Conservation (phyloP, 2,329 filamentous ascomycete genomes). For the Ophiocordyceps polyrhachis-furcata region DNA sequence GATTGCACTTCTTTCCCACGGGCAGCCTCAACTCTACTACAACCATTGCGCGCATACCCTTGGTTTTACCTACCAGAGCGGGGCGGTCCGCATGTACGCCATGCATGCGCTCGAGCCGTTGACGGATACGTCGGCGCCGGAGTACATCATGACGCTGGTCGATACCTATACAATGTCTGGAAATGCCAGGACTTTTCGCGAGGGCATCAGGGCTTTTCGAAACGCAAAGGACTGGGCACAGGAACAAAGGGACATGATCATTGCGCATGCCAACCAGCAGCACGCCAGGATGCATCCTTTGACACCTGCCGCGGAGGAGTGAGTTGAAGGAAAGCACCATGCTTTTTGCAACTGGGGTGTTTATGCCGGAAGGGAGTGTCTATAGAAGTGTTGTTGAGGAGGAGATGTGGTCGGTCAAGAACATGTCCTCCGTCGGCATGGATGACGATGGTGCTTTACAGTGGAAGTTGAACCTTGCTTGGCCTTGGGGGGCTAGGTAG, state of each 20-base stretch:
- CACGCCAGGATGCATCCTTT: too few relatives aligned
- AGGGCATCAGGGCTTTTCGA: background rate
- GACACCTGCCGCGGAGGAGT: too few relatives aligned
- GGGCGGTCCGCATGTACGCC: background rate
- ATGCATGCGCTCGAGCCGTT: background rate
- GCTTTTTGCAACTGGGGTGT: too few relatives aligned
- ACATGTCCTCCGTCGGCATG: too few relatives aligned
- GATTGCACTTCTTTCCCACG: background rate
- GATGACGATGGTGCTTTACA: too few relatives aligned
- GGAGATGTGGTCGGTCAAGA: too few relatives aligned
- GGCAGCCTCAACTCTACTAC: background rate
- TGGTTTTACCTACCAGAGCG: background rate
- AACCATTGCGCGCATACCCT: background rate
- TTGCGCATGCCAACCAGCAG: background rate
- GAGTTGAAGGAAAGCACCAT: too few relatives aligned
- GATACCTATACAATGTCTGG: background rate
- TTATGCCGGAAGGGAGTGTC: too few relatives aligned
- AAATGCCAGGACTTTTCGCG: background rate
- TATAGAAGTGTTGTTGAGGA: too few relatives aligned
- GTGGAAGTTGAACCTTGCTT: too few relatives aligned
- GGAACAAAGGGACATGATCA: background rate
- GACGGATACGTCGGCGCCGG: background rate
- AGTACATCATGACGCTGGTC: background rate
- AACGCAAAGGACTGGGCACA: background rate
- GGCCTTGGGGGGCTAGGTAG: too few relatives aligned